Evolutionary conservation across 805 yeast species (phyloP), one percentile per base, ranked within the genome.

Genomic region (Metschnikowia bowlesiae): DNA sequence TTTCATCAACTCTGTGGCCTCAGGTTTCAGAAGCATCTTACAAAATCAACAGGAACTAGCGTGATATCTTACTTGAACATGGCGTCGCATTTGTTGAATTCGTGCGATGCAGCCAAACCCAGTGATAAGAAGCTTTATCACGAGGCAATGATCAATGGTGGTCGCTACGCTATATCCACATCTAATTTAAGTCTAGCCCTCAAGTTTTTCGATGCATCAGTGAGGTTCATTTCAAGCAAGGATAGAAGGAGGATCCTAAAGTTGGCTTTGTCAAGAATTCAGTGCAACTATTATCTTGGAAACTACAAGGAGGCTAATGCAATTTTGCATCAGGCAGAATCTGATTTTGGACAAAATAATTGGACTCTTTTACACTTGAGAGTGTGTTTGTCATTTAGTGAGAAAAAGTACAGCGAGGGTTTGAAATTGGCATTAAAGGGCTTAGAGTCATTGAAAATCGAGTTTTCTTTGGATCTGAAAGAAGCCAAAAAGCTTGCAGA

Each of bases 1-100:
- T 61, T 60, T 33, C 79, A 76, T 47, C 64, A 73, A 36, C 47
- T 57, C 8, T 70, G 76, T 59, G 83, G 81, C 1, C 53, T 78
- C 44, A 61, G 80, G n/a, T 55, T 68, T 33, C 66, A 65, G 42
- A 63, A 67, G 40, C 56, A 57, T 13, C 38, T 60, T 7, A 49
- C 55, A 1, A 57, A 56, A 28, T 60, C 57, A 18, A 45, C 50
- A 2, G 41, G 50, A n/a, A 42, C 52, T 8, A 58, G 53, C 38
- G 53, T 64, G 11, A 49, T 62, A 14, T 58, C 59, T 5, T 69
- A 68, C 41, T 62, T 72, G 28, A 61, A 59, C 34, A 68, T 75
- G 64, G 76, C 79, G 1, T 62, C 64, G 14, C 79, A 76, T 51
- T 63, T 77, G 34, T 53, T 63, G 16, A 57, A 60, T 22, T 73